phyloP scores from a whole-genome alignment of 805 yeast species.

The Kuraishia hungarica region DNA sequence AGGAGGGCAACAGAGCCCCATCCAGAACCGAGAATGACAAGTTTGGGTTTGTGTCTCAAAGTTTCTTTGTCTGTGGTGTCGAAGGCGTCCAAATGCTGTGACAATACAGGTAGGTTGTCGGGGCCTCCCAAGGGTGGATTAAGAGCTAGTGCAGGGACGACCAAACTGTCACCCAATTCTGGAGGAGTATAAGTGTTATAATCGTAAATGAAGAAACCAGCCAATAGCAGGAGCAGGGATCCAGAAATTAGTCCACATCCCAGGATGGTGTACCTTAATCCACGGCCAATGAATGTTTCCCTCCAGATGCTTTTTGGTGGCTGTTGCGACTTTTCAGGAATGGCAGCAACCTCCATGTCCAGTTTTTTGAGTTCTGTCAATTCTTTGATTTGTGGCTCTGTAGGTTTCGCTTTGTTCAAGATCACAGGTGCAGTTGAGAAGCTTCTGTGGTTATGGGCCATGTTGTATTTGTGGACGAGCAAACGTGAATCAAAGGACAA shows the following conservation, averaged over 20 bases:
- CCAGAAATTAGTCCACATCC: constrained; percentile 35
- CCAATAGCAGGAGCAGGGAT: constrained; percentile 29
- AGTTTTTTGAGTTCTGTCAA: neutral
- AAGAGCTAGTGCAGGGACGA: constrained; percentile 44
- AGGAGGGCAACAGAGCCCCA: constrained; percentile 64
- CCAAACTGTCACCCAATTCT: constrained; percentile 31
- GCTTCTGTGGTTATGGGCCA: neutral
- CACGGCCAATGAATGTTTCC: constrained; percentile 20
- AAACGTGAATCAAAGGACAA: no score
- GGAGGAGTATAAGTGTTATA: constrained; percentile 50
- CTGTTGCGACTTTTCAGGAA: neutral
- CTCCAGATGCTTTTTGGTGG: neutral
- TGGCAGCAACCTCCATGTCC: neutral
- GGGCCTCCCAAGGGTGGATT: constrained; percentile 60
- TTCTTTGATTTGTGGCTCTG: neutral
- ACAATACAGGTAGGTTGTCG: constrained; percentile 56
- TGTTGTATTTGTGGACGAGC: no score
- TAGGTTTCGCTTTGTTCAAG: neutral
- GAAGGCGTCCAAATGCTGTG: constrained; percentile 45
- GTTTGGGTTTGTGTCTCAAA: constrained; percentile 40
- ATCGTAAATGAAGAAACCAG: constrained; percentile 54
- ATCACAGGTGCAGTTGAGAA: neutral
- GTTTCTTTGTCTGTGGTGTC: constrained; percentile 40
- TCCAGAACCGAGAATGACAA: constrained; percentile 60
- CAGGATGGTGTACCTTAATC: constrained; percentile 24